Evolutionary conservation across 2,329 filamentous ascomycete species (phyloP), one percentile per base, ranked within the genome.

Genomic region (Fusarium sp.): DNA sequence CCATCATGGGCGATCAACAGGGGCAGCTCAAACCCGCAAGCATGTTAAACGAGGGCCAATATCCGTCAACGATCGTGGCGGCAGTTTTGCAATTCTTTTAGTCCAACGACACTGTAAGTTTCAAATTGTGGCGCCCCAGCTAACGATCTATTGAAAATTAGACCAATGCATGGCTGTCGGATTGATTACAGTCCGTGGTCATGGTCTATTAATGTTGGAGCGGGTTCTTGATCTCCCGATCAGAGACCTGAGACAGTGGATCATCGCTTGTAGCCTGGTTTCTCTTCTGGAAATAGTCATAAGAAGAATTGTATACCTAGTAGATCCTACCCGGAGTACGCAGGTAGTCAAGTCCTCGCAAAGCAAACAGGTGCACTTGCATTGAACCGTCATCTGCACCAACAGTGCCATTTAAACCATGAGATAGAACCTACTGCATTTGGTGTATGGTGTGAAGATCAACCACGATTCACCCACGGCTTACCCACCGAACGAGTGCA

Each of bases 241-340:
- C 64, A 72, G 59, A 61, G 57, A 75, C 76, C 70, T 78, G 74
- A 77, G 76, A 78, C 76, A 75, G 74, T 75, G 76, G 76, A 55
- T 36, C 66, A 61, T 64, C 47, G 39, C 70, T 64, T 70, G 62
- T 60, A 24, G 20, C 54, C 54, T 51, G 55, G 24, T 39, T 58
- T 54, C 41, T 26, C 38, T 32, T 58, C 57, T 71, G 53, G 38
- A 55, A 65, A 71, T 44, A 26, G 30, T 17, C 15, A 56, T 24
- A 50, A 22, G 18, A 44, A 53, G 61, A 38, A 45, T 57, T 59
- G 54, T 30, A 71, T 59, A 28, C 28, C 28, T 28, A 74, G 48
- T 36, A 68, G 63, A 74, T 69, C 71, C 24, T 55, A 53, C 45
- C 35, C 28, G 48, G 48, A 57, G 39, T 56, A 70, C 50, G 54